Percentiles rank a stretch among this genome's conserved stretches.
Conservation (phyloP, 169 alveolate species). For the Plasmodium vivax region DNA sequence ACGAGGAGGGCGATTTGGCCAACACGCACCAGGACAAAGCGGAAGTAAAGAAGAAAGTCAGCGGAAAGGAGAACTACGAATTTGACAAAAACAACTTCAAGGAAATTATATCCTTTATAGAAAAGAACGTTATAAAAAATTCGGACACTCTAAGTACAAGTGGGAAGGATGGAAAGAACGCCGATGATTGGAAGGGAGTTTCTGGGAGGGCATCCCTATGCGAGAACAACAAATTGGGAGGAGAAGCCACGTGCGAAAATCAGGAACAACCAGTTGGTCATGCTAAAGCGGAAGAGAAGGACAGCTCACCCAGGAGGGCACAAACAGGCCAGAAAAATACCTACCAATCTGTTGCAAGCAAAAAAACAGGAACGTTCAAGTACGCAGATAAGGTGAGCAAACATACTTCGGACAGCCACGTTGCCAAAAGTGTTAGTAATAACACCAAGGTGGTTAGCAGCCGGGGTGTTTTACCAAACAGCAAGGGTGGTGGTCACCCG, state of each 20-base stretch:
- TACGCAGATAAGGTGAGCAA: background rate
- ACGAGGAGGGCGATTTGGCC: background rate
- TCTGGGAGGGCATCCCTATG: background rate
- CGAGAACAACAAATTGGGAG: background rate
- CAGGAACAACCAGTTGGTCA: background rate
- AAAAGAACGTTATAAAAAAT: conserved; percentile 59
- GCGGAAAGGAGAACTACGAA: background rate
- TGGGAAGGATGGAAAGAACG: background rate
- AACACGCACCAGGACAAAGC: background rate
- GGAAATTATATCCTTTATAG: conserved; percentile 57
- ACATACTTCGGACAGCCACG: background rate
- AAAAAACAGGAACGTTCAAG: background rate
- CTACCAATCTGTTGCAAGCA: background rate
- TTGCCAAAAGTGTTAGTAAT: background rate
- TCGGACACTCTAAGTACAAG: background rate
- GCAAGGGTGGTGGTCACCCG: background rate
- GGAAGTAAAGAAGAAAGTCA: background rate
- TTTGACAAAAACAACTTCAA: conserved; percentile 45
- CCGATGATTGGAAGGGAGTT: background rate
- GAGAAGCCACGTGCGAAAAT: background rate
- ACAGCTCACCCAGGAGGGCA: background rate
- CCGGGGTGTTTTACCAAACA: background rate
- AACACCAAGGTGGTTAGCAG: background rate
- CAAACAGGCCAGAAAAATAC: background rate
- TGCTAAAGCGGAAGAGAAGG: background rate